These are phyloP conservation scores for Leptoxyphium fumago DNA, from an alignment of 2,329 filamentous ascomycete species.

Conservation along the genomic window DNA sequence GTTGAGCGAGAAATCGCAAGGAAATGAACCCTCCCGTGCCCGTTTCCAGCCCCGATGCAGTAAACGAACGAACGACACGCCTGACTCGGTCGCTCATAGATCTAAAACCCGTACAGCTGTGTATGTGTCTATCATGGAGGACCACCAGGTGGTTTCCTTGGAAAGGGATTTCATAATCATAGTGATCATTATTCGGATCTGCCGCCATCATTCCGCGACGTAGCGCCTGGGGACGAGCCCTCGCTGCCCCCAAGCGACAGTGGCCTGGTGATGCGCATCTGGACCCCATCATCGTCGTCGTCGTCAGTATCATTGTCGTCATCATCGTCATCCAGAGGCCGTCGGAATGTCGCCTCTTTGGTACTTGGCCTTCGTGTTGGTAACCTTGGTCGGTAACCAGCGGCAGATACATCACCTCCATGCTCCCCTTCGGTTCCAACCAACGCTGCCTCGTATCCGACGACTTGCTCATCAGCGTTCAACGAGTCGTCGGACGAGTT, in stretches of 20 bases:
- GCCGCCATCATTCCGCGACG: too few relatives aligned
- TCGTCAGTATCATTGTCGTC: constrained; percentile 13
- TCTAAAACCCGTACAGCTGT: too few relatives aligned
- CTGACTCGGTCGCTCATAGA: too few relatives aligned
- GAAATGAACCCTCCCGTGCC: too few relatives aligned
- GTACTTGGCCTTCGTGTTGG: constrained; percentile 16
- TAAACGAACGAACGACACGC: too few relatives aligned
- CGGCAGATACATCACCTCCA: constrained; percentile 7
- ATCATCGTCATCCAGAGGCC: constrained; percentile 17
- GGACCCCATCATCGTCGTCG: neutral
- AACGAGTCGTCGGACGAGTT: constrained; percentile 33
- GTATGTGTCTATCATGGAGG: too few relatives aligned
- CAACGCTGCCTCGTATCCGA: constrained; percentile 12
- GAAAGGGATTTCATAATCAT: too few relatives aligned
- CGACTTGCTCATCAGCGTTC: constrained; percentile 9
- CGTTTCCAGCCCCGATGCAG: too few relatives aligned
- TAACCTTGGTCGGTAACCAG: constrained; percentile 10
- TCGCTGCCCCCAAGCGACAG: neutral
- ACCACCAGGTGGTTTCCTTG: too few relatives aligned
- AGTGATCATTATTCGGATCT: too few relatives aligned
- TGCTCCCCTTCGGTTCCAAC: constrained; percentile 18
- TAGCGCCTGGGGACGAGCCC: neutral
- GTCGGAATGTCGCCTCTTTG: constrained; percentile 20
- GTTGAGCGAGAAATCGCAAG: too few relatives aligned
- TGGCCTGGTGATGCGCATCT: neutral